phyloP scores from a whole-genome alignment of 257 asterid species.

The Ballota nigra region DNA sequence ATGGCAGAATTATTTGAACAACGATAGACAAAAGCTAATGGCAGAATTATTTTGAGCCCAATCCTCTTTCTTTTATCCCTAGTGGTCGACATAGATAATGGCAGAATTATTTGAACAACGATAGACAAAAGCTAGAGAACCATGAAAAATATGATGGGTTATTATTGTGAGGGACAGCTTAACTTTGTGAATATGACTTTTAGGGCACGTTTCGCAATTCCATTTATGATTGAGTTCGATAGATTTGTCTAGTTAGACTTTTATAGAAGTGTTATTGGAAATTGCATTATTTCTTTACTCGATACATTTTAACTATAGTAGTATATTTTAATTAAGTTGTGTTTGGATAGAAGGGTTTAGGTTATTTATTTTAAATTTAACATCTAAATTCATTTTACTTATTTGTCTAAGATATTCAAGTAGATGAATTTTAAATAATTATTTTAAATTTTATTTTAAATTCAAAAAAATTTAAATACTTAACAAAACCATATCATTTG shows the following conservation, averaged over 20 bases:
- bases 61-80: neutral
- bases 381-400: too few species aligned
- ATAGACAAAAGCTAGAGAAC: neutral
- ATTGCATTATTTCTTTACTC: neutral
- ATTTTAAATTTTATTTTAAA: too few species aligned
- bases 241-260: neutral
- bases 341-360: too few species aligned
- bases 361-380: too few species aligned
- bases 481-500: too few species aligned
- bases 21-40: neutral
- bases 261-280: neutral
- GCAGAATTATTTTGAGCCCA: too few species aligned
- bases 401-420: too few species aligned
- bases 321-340: too few species aligned
- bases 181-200: neutral
- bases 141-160: neutral
- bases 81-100: neutral
- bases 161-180: neutral
- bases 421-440: too few species aligned
- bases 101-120: neutral
- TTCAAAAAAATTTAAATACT: too few species aligned
- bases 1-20: conserved; percentile 4
- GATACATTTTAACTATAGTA: too few species aligned
- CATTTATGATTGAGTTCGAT: neutral
- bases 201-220: neutral